Base-by-base conservation (phyloP, 2,329 filamentous ascomycete genomes). In the Fusarium sp. region DNA sequence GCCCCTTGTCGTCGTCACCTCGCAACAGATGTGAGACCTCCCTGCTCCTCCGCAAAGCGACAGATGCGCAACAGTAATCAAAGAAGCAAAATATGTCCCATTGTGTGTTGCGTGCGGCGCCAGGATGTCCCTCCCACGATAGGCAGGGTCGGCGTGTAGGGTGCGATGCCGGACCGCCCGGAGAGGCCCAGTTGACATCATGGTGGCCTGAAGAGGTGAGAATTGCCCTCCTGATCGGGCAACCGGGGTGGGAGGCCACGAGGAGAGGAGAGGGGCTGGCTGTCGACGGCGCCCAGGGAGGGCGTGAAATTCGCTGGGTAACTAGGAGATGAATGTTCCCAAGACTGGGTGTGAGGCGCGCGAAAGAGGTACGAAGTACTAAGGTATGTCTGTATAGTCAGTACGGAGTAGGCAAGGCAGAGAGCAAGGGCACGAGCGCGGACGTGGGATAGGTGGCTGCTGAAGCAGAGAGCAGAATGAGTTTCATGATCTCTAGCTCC, bases 101-200 rank as follows among this genome's bases (percentile, higher is more conserved):
- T 38, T 44, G 14, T 20, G 27, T 40, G 34, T 46, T 58, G 44
- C 13, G 14, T 40, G 20, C 14, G 34, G 36, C 23, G 38, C 58
- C 27, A 49, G 51, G 64, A 46, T 56, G 50, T 51, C 27, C 31
- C 36, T 51, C 27, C 31, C 36, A 38, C 34, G 56, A 65, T 57
- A 38, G 38, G 42, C 29, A 64, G 58, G 56, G 34, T 53, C 60
- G 50, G 51, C 38, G 57, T 64, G 51, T 61, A 62, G 40, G 46
- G 57, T 62, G 70, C 70, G 64, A 70, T 72, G 58, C 70, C 70
- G 69, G 64, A 56, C 60, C 50, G 61, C 40, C 68, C 72, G 70
- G 67, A 58, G 54, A 56, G 59, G 56, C 62, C 57, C 42, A 58
- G 49, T 61, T 72, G 64, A 72, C 58, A 65, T 73, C 62, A 67